Base-by-base conservation (phyloP, 1,284 basidiomycete species). In the Ustilago lituana region DNA sequence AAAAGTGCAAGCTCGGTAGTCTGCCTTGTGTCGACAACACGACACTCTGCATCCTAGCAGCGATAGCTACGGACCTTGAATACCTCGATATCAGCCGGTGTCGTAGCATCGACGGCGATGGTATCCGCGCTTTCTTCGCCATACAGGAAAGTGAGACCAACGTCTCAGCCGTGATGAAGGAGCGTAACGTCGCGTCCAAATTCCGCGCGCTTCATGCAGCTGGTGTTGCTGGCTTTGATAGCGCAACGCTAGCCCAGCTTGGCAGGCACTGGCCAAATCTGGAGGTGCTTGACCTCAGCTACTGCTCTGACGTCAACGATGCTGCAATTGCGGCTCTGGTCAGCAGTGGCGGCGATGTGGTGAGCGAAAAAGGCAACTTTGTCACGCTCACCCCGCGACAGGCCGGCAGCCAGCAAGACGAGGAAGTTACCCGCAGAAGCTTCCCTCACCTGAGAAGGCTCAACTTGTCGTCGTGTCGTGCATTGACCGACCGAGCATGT, bases 261-360 rank as follows among this genome's bases (percentile, higher is more conserved):
- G 73, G 70, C n/a, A 17, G 82, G 83, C 11, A 84, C 92, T 65
- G 60, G 60, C 55, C 70, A n/a, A 65, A 85, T 67, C 85, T 95
- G 11, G 89, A 92, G 79, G 86, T 91, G n/a, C 85, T 96, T 9
- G 92, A 95, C 80, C 83, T 94, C 47, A 91, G 88, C 81, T 87
- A 87, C 49, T 51, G 53, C 23, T 84, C 85, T 24, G 86, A 88
- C 45, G 81, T 95, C 58, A 88, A 88, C 73, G 91, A 93, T 79
- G 88, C 88, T 1, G 87, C 89, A 2, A 68, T 94, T 56, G 88
- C 89, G 33, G 88, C 88, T 0, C 89, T 94, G 73, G 87, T 91
- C 23, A 46, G 60, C 46, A 53, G 48, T 22, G 41, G 52, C 1
- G 56, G 53, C 24, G 57, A 65, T 39, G 32, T 46, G 6, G 31